phyloP scores from a whole-genome alignment of 2,329 filamentous ascomycete species.

The Penicillium brasilianum region DNA sequence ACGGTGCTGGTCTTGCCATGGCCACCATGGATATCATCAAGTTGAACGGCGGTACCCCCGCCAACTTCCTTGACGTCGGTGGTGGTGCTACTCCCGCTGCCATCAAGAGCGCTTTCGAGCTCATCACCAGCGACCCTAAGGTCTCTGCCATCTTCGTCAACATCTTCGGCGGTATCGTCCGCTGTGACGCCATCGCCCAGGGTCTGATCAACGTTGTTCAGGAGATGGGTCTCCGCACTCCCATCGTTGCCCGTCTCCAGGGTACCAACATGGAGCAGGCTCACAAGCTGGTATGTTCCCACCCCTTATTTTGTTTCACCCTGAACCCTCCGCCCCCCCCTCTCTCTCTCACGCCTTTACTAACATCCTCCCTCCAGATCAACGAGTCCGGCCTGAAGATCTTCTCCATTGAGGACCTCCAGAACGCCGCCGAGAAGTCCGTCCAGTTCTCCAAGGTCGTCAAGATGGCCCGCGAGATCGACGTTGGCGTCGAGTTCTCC shows the following conservation, averaged over 20 bases:
- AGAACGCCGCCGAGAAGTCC: constrained; percentile 95
- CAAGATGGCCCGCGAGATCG: constrained; percentile 97
- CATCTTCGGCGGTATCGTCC: constrained; percentile 98
- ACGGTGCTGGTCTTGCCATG: constrained; percentile 98
- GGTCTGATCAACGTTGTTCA: constrained; percentile 94
- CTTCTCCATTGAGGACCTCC: constrained; percentile 98
- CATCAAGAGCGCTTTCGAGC: constrained; percentile 96
- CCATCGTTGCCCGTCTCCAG: constrained; percentile 95
- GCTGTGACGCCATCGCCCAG: constrained; percentile 95
- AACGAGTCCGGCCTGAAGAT: constrained; percentile 99
- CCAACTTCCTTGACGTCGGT: constrained; percentile 98
- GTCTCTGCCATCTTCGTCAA: constrained; percentile 99
- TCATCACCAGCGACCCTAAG: constrained; percentile 98
- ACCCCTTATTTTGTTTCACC: constrained; percentile 10
- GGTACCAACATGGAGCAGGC: constrained; percentile 98
- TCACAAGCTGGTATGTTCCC: constrained; percentile 69
- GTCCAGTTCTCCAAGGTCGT: constrained; percentile 99
- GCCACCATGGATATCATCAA: constrained; percentile 99
- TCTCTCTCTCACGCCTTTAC: no score
- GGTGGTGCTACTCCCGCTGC: constrained; percentile 95
- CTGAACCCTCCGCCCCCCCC: no score
- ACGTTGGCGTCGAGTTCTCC: constrained; percentile 94
- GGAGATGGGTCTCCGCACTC: constrained; percentile 92
- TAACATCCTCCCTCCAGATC: constrained; percentile 58
- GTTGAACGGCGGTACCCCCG: constrained; percentile 92